Base-by-base conservation (phyloP, 768 basidiomycete species). In the Pleurotus ostreatus region DNA sequence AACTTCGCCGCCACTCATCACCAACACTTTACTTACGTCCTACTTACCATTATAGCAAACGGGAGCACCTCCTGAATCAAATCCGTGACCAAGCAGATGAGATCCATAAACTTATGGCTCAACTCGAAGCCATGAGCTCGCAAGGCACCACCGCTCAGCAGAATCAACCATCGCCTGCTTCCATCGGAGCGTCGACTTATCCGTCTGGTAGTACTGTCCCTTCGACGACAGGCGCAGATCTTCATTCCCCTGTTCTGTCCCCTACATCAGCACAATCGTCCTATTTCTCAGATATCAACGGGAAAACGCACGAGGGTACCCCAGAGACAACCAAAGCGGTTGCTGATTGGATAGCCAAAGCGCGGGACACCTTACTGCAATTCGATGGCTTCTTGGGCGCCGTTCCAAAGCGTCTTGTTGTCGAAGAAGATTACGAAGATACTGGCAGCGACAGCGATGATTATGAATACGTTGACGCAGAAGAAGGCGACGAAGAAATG, bases 301-400 rank as follows among this genome's bases (percentile, higher is more conserved):
- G 51, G 41, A 39, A 39, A 18, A 38, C 46, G 20, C 38, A 58
- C 37, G 63, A 68, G 22, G 69, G 64, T 44, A 71, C 74, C 22
- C 60, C 72, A 5, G 76, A 74, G 45, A 67, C 72, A 5, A 76
- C 77, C 64, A 80, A 85, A 56, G 85, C 82, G 51, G 81, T 90
- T 45, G 79, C 83, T 60, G 83, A 88, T 58, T 92, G 90, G 90
- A 84, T 92, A 55, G 76, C 83, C 5, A 86, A 84, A 66, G 89
- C 89, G 0, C 80, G 83, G 49, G 80, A 84, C 57, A 85, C 81
- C 38, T 74, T 91, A 46, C 77, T 82, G 55, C 83, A 86, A 55
- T 86, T 89, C 58, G 86, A 82, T 11, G 80, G 78, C 13, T 82
- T 83, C 64, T 83, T 90, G 57, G 84, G 78, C 37, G 72, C 77